Evolutionary conservation across 2,329 filamentous ascomycete species (phyloP), one percentile per base, ranked within the genome.

Genomic region (Erysiphe pulchra): DNA sequence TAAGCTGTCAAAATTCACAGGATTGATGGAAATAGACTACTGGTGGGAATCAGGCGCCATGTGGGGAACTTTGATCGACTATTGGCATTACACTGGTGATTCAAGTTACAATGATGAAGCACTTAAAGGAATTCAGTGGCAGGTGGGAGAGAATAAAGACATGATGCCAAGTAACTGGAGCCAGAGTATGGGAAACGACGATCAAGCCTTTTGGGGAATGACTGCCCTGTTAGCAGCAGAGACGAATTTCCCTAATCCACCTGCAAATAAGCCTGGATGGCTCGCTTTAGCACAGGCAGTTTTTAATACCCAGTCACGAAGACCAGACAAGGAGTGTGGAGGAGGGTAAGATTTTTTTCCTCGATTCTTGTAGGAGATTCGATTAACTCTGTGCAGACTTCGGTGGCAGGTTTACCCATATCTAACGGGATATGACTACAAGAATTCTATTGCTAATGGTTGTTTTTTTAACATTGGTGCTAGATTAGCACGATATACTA

Each of bases 361-460:
- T 10, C 31, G 13, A n/a, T 4, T n/a, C 9, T 2, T 9, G 24
- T 1, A 30, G 10, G 14, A 39, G 30, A 45, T 38, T n/a, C 30
- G 42, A 30, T 47, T 54, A 38, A 56, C 42, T n/a, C 20, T 42
- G 20, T 39, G 11, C 45, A 58, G 56, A 20, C 61, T 92, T 51
- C 73, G 79, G 50, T 92, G 85, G 85, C 84, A 92, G 62, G 80
- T 92, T 49, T 86, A 78, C 62, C 67, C 72, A 79, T 63, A 92
- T 38, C 50, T 55, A 62, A 71, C 51, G 11, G 55, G 55, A 44
- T 77, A 65, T 61, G 65, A 71, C 59, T 77, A 77, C 63, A 77
- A 79, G 56, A 79, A 79, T 61, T 67, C 70, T 18, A 76, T 79
- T 51, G 72, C 73, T 42, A 79, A 79, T 61, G 75, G 75, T 7